These are phyloP conservation scores for Beauveria australis DNA, from an alignment of 2,329 filamentous ascomycete genomes.

Conservation along the genomic window DNA sequence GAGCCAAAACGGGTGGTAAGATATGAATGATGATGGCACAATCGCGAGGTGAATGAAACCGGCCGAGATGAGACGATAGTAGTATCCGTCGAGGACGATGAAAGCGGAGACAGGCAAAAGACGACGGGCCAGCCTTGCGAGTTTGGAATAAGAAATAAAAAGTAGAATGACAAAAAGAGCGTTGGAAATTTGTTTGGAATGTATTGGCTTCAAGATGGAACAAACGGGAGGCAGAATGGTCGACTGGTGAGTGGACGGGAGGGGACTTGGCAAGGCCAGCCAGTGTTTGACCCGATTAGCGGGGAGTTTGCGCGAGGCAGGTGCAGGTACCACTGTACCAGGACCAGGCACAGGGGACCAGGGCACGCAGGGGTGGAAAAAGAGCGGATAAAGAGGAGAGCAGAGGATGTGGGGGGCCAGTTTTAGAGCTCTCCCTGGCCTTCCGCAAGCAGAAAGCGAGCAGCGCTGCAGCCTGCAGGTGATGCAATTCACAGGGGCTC, in stretches of 20 bases:
- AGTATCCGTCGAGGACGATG: background rate
- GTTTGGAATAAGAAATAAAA: background rate
- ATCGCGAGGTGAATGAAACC: background rate
- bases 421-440: background rate
- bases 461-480: conserved; percentile 12
- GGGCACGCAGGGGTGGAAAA: too few relatives aligned
- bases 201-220: background rate
- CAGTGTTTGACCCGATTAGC: too few relatives aligned
- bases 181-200: conserved; percentile 6
- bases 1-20: background rate
- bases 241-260: background rate
- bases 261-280: too few relatives aligned
- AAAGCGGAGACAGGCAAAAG: background rate
- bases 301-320: too few relatives aligned
- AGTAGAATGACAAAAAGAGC: background rate
- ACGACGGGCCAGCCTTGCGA: background rate
- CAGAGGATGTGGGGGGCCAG: background rate
- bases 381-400: too few relatives aligned
- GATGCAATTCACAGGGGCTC: background rate
- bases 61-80: background rate
- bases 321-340: too few relatives aligned
- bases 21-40: background rate
- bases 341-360: too few relatives aligned
- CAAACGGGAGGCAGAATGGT: background rate
- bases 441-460: conserved; percentile 1